Base-by-base conservation (phyloP, 306 rosid species). In the Alnus glutinosa region DNA sequence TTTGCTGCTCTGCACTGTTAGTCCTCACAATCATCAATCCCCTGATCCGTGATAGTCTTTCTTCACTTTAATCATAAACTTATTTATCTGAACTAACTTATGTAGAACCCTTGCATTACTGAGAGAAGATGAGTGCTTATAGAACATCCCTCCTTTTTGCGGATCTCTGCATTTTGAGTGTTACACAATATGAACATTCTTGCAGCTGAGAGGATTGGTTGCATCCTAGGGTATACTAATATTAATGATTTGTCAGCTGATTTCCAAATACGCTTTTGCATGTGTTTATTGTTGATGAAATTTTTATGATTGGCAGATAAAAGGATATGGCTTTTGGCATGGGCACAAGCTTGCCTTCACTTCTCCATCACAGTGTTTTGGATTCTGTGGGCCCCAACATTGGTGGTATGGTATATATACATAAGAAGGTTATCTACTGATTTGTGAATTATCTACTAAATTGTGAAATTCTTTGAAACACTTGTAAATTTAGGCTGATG, bases 351-450 rank as follows among this genome's bases (percentile, higher is more conserved):
- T 84, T 91, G 93, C 86, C 89, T 95, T 84, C 87, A 93, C 85
- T 90, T 93, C 89, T 93, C 99, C 71, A 74, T 87, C 68, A 88
- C 92, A 50, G 78, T 90, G 59, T 89, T 93, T 78, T 95, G 99
- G 99, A 86, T 93, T 76, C 91, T 95, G 23, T 95, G 97, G 99
- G 97, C 98, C 32, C 98, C 99, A 71, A 91, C 94, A n/a, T 82
- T 95, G 72, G 99, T 95, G 99, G 99, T 95, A 95, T 77, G 94
- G 54, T 64, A 68, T 9, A 46, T 46, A 46, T 49, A 49, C 52
- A 49, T 49, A 3, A 49, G 52, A 10, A 49, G 14, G 52, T 49
- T 49, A 12, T 82, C 37, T 16, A 39, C 7, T 68, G 51, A 42
- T 3, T 42, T 16, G 51, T 9, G 52, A 32, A 68, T 68, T 68